These are phyloP conservation scores for Pistacia integerrima DNA, from an alignment of 345 rosid species.

Conservation along the genomic window DNA sequence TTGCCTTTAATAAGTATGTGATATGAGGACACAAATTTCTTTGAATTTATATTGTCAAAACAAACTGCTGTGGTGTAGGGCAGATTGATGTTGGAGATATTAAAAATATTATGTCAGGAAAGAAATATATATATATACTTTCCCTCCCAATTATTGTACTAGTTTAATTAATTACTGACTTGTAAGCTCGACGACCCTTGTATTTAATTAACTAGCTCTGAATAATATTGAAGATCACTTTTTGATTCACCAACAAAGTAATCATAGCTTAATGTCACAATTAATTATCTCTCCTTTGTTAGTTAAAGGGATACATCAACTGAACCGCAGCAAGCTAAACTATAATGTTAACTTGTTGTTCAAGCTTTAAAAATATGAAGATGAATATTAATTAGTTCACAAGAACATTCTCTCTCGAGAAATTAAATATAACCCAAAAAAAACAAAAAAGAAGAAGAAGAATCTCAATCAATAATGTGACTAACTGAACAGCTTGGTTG, in stretches of 20 bases:
- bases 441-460: neutral
- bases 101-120: neutral
- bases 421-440: neutral
- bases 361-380: neutral
- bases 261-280: neutral
- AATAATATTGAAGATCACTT: neutral
- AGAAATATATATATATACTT: neutral
- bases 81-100: neutral
- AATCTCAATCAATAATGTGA: slow-evolving; percentile 9
- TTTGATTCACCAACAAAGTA: neutral
- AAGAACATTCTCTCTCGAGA: neutral
- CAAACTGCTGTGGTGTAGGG: neutral
- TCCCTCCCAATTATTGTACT: slow-evolving; percentile 10
- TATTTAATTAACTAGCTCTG: neutral
- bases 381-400: neutral
- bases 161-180: neutral
- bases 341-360: neutral
- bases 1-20: no score
- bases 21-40: no score
- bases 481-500: slow-evolving; percentile 11
- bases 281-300: neutral
- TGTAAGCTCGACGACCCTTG: neutral
- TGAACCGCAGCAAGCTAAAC: neutral
- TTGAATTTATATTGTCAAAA: neutral
- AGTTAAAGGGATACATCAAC: neutral